Conservation (phyloP, 345 rosid species). For the Eucalyptus regnans region DNA sequence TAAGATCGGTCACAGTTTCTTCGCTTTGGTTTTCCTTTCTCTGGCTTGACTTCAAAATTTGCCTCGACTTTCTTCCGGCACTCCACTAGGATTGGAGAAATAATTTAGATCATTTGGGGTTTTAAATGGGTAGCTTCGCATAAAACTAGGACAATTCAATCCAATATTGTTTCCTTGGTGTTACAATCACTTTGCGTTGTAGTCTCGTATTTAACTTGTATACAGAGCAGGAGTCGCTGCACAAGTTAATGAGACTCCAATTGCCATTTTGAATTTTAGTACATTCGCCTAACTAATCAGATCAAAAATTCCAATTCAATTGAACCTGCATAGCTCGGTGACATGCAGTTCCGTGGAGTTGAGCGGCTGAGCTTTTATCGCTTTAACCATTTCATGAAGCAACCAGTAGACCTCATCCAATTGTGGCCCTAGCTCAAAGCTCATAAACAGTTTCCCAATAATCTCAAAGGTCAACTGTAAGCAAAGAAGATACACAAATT, state of each 20-base stretch:
- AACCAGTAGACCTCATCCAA: neutral
- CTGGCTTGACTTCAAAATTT: constrained; percentile 6
- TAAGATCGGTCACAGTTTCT: constrained; percentile 8
- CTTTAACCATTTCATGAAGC: too few species aligned
- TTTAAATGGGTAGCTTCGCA: neutral
- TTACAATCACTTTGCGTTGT: neutral
- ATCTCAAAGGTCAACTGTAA: constrained; percentile 19
- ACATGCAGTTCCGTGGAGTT: constrained; percentile 26
- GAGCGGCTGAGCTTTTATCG: constrained; percentile 19
- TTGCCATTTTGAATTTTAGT: too few species aligned
- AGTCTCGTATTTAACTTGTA: too few species aligned
- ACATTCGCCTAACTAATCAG: neutral
- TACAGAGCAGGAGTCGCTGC: neutral
- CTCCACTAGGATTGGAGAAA: neutral
- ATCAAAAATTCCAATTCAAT: neutral
- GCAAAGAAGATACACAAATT: neutral
- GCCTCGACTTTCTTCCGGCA: constrained; percentile 13
- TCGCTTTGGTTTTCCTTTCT: constrained; percentile 5
- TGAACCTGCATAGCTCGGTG: constrained; percentile 15
- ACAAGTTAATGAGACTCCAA: too few species aligned
- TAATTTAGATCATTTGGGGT: neutral
- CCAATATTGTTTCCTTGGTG: neutral
- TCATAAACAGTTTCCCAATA: constrained; percentile 18
- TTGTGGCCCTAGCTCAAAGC: constrained; percentile 21
- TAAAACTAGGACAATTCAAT: neutral